Conservation (phyloP, 768 basidiomycete species). For the Tricholomella constricta region DNA sequence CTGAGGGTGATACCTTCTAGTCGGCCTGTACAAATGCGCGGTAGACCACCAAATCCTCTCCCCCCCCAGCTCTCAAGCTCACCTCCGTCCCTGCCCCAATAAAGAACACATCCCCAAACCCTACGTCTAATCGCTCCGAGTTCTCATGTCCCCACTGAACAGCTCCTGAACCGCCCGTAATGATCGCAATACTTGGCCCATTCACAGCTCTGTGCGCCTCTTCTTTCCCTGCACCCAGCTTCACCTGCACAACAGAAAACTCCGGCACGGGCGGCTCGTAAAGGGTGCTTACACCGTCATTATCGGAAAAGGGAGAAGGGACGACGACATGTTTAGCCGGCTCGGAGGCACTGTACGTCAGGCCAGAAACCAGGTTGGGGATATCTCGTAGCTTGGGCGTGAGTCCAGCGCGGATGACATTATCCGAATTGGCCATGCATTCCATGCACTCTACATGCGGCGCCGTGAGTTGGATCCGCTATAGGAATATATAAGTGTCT, state of each 20-base stretch:
- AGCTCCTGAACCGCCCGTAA: slow-evolving; percentile 66
- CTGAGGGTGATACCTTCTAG: too few relatives aligned
- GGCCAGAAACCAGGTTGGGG: slow-evolving; percentile 80
- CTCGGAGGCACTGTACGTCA: slow-evolving; percentile 80
- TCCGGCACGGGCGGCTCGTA: slow-evolving; percentile 95
- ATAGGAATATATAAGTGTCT: slow-evolving; percentile 18
- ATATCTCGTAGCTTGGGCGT: slow-evolving; percentile 97
- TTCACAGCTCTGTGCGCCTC: slow-evolving; percentile 64
- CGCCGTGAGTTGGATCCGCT: background rate
- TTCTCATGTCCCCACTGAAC: slow-evolving; percentile 49
- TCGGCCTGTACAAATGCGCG: slow-evolving; percentile 65
- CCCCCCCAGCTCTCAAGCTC: slow-evolving; percentile 41
- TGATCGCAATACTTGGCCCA: slow-evolving; percentile 86
- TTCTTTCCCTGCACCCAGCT: slow-evolving; percentile 42
- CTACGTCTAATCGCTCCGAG: slow-evolving; percentile 37
- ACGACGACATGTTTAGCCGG: slow-evolving; percentile 70
- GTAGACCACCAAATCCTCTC: slow-evolving; percentile 52
- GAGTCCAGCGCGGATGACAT: slow-evolving; percentile 97
- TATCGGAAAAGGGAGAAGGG: slow-evolving; percentile 50
- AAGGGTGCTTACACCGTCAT: slow-evolving; percentile 39
- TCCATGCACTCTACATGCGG: slow-evolving; percentile 83
- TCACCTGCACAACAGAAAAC: slow-evolving; percentile 80
- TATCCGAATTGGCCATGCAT: slow-evolving; percentile 99
- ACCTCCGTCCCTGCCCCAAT: slow-evolving; percentile 72
- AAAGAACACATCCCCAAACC: slow-evolving; percentile 78